Evolutionary conservation across 1,139 yeast genomes (phyloP).

Genomic region (Candida albicans): DNA sequence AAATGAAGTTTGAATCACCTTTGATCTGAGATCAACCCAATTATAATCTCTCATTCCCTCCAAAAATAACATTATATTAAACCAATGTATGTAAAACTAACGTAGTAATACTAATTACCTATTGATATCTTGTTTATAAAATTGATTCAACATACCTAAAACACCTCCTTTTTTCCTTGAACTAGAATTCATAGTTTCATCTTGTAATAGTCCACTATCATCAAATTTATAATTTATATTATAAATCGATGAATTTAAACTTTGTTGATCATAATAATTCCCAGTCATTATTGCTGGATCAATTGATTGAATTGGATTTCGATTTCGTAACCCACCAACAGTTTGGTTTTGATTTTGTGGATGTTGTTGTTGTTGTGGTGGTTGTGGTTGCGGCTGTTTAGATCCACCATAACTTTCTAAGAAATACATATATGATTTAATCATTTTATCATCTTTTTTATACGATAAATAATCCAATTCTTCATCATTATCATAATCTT

Average conservation of each 20-base stretch:
- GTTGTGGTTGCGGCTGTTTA: constrained; percentile 9
- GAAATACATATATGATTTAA: constrained; percentile 84
- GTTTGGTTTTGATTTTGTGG: too few relatives aligned
- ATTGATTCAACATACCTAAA: constrained; percentile 78
- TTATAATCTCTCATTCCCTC: too few relatives aligned
- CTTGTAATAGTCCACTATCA: constrained; percentile 25
- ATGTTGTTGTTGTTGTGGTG: constrained; percentile 8
- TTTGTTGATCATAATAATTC: constrained; percentile 15
- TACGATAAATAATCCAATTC: constrained; percentile 33
- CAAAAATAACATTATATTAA: too few relatives aligned
- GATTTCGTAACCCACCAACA: too few relatives aligned
- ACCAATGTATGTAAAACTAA: not conserved
- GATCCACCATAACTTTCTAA: constrained; percentile 67
- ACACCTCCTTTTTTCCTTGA: constrained; percentile 53
- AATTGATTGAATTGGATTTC: not conserved
- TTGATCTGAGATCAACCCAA: too few relatives aligned
- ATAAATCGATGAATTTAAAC: constrained; percentile 28
- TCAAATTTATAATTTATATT: constrained; percentile 33
- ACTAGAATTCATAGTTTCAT: constrained; percentile 15
- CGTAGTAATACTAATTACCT: constrained; percentile 9
- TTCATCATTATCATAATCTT: constrained; percentile 32
- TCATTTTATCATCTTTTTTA: constrained; percentile 80
- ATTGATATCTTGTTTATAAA: constrained; percentile 59
- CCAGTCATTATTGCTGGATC: not conserved
- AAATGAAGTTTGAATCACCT: too few relatives aligned